Evolutionary conservation across 495 filamentous ascomycete genomes (phyloP), one percentile per base, ranked within the genome.

Genomic region (Aspergillus panamensis): DNA sequence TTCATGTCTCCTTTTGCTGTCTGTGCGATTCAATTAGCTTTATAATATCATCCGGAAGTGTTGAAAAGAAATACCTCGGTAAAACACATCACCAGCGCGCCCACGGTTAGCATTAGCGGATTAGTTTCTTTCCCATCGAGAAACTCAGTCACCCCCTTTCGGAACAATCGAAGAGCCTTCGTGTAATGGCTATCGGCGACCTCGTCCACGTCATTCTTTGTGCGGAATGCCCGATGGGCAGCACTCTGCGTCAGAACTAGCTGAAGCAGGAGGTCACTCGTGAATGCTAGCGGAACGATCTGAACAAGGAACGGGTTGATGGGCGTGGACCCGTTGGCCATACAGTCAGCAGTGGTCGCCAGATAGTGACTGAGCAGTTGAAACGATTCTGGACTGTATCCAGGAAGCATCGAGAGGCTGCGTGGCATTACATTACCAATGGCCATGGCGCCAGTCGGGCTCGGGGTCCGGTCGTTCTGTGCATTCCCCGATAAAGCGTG

Each of bases 1-100:
- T 70, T 74, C 63, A 71, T 71, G 45, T 74, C 71, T 10, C 71
- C 71, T 51, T 74, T 74, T 5, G 71, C 69, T 7, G 71, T 74
- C 71, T 73, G 39, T 6, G 25, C 17, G 42, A 9, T 7, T 43
- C 17, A 14, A 48, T 67, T 39, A 67, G 57, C 48, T 35, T 20
- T 32, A 17, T n/a, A 39, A 39, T 10, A n/a, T 13, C 10, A 12
- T 1, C 19, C n/a, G 13, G 20, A 29, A 21, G 35, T 10, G 48
- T 31, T 3, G 16, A 20, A 21, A 16, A 8, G 19, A 7, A 48
- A 3, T 68, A 73, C 71, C 69, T 74, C 71, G 12, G 71, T 74
- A 48, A 74, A 74, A 52, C 71, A 74, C 71, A 74, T 74, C 2
- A 74, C 47, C 35, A 74, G 62, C 3, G 71, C 71, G 0, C 71